Evolutionary conservation across 495 filamentous ascomycete genomes (phyloP), one percentile per base, ranked within the genome.

Genomic region (Neurospora sp.): DNA sequence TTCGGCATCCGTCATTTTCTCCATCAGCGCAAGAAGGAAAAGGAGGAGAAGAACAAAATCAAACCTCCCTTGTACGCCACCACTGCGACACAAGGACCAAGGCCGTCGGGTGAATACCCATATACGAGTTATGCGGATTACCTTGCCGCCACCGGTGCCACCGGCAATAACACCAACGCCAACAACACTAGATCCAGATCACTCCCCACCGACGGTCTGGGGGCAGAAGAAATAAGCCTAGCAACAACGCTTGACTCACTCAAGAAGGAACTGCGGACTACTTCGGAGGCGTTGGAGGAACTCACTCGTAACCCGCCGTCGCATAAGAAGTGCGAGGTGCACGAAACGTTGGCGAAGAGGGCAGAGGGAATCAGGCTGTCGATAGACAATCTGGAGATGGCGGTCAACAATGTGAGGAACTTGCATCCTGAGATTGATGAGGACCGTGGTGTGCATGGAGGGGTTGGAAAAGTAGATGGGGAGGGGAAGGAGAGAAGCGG

Each of bases 341-440:
- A 74, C 2, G 72, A 73, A 3, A 71, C 73, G 41, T 69, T 80
- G 35, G 71, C 73, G 6, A 68, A 70, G 10, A 72, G 77, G 9
- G 78, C 74, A 8, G 74, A 77, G 38, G 42, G 75, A 45, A 47
- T 80, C 27, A 71, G 72, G 70, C 69, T 39, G 40, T 68, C 70
- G 39, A 38, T 80, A 14, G 73, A 45, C 12, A 74, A 70, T 2
- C 10, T 79, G 45, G 72, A 76, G 71, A 71, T 71, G 8, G 74
- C 74, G 2, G 71, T 77, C 7, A 74, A 78, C 35, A 80, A 80
- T 38, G 76, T 80, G 72, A 69, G 72, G 61, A 80, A 80, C 38
- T 47, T 80, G 69, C 77, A 78, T 59, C 75, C 75, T 0, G 73
- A 70, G 14, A 39, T 77, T 42, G 68, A 53, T 39, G 41, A 37